phyloP scores from a whole-genome alignment of 2,329 filamentous ascomycete genomes.

The Cladosporium sp. region DNA sequence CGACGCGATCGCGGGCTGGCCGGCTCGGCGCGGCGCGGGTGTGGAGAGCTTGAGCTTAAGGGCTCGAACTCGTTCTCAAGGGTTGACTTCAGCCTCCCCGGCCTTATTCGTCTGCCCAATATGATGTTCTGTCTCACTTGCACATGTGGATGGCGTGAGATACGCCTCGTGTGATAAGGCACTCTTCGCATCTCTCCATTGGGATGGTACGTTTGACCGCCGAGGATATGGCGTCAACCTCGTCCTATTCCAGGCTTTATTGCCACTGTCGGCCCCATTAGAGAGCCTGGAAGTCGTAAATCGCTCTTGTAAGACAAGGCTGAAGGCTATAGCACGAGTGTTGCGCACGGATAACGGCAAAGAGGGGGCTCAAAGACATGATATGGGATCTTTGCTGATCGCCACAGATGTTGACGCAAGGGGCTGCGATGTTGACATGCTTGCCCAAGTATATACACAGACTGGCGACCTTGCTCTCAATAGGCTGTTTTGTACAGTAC shows the following conservation, averaged over 20 bases:
- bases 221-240: not conserved
- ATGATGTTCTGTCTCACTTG: not conserved
- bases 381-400: not conserved
- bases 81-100: conserved; percentile 3
- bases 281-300: not conserved
- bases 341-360: not conserved
- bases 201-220: not conserved
- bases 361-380: not conserved
- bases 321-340: not conserved
- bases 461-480: not conserved
- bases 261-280: not conserved
- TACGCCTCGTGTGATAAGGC: not conserved
- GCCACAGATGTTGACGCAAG: not conserved
- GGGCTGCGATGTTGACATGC: not conserved
- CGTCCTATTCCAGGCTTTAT: not conserved
- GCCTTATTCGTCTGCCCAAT: not conserved
- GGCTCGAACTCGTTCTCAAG: not conserved
- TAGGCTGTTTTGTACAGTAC: not conserved
- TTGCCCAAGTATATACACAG: not conserved
- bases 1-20: not conserved
- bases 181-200: not conserved
- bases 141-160: not conserved
- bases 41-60: conserved; percentile 2
- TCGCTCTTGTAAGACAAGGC: not conserved
- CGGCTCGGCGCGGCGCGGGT: not conserved